phyloP scores from a whole-genome alignment of 306 rosid species.

The Quercus parvula region DNA sequence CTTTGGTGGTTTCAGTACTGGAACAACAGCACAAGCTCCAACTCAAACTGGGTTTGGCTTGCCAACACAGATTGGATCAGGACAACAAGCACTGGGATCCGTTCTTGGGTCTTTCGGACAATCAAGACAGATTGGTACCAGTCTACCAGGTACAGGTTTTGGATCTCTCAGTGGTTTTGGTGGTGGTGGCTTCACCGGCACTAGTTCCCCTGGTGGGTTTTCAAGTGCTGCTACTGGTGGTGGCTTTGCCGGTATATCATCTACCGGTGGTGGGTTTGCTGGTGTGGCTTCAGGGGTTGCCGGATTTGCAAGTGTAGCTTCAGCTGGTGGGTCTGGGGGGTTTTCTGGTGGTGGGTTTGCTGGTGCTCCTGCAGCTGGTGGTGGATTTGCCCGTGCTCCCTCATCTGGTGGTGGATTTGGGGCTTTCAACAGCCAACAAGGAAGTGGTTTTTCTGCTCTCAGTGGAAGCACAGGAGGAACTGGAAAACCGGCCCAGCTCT shows the following conservation, averaged over 20 bases:
- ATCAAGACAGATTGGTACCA: constrained; percentile 80
- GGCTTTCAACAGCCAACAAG: constrained; percentile 54
- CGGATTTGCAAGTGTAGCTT: constrained; percentile 35
- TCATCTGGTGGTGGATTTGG: constrained; percentile 64
- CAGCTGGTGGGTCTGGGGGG: constrained; percentile 27
- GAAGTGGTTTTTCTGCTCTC: constrained; percentile 59
- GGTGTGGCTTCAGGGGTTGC: constrained; percentile 35
- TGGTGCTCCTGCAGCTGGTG: too few relatives aligned
- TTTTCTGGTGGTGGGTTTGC: constrained; percentile 14
- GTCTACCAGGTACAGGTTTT: constrained; percentile 53
- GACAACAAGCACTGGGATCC: constrained; percentile 90
- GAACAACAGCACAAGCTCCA: constrained; percentile 51
- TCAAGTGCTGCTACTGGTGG: constrained; percentile 41
- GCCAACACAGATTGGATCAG: constrained; percentile 68
- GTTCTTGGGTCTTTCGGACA: constrained; percentile 92
- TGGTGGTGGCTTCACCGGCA: constrained; percentile 35
- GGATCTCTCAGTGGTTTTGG: constrained; percentile 49
- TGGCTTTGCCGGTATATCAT: constrained; percentile 45
- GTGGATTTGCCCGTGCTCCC: too few relatives aligned
- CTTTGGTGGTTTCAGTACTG: background rate
- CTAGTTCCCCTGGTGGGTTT: constrained; percentile 23
- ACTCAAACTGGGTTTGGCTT: constrained; percentile 64
- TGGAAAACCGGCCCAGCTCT: constrained; percentile 69
- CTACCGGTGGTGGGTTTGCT: constrained; percentile 25
- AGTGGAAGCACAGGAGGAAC: constrained; percentile 37